These are phyloP conservation scores for Flaveria floridana DNA, from an alignment of 140 eudicot genomes.

Conservation along the genomic window DNA sequence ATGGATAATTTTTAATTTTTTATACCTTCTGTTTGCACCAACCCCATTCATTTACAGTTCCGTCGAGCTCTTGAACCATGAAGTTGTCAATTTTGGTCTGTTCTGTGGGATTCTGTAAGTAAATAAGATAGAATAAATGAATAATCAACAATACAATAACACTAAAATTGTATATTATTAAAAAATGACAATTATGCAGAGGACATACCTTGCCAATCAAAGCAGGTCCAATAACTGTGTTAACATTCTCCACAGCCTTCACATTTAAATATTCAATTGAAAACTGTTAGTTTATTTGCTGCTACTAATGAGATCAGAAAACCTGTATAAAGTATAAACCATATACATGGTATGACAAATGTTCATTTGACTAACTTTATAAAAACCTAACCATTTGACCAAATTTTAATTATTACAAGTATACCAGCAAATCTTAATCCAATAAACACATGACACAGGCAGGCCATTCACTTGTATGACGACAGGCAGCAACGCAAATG, in stretches of 20 bases:
- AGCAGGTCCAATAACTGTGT: conserved; percentile 55
- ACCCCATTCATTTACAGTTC: conserved; percentile 59
- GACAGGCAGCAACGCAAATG: no score
- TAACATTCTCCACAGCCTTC: conserved; percentile 59
- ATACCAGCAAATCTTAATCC: no score
- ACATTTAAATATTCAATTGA: background rate
- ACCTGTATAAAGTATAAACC: background rate
- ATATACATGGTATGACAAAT: background rate
- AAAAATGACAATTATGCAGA: background rate
- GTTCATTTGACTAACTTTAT: background rate
- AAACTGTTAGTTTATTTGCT: conserved; percentile 12
- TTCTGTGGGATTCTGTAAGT: conserved; percentile 52
- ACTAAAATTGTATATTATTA: conserved; percentile 1
- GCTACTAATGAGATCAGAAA: background rate
- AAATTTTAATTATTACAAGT: no score
- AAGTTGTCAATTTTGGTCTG: conserved; percentile 57
- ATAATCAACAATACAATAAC: background rate
- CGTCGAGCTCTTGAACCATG: conserved; percentile 69
- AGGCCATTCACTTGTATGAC: no score
- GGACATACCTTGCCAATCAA: conserved; percentile 45
- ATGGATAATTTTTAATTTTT: background rate
- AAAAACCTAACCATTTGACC: no score
- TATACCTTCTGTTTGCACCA: conserved; percentile 70
- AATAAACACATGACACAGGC: no score
- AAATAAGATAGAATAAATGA: background rate